phyloP scores from a whole-genome alignment of 768 basidiomycete genomes.

The Melanogaster broomeanus region DNA sequence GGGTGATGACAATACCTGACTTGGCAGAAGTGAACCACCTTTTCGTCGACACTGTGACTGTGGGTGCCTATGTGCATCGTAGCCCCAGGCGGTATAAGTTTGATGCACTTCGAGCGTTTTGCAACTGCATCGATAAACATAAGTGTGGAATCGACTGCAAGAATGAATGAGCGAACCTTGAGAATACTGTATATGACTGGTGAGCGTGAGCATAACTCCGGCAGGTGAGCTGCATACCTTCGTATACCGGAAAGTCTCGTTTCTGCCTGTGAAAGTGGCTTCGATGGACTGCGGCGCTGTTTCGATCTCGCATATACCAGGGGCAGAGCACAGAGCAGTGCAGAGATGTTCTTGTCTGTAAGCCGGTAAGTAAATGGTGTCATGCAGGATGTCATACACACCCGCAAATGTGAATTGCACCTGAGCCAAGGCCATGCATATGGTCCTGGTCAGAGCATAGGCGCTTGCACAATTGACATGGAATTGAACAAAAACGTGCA shows the following conservation, averaged over 20 bases:
- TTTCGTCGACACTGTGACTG: constrained; percentile 44
- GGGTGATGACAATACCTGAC: constrained; percentile 32
- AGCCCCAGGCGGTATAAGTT: constrained; percentile 44
- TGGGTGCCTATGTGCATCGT: constrained; percentile 49
- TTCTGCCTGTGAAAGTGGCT: constrained; percentile 59
- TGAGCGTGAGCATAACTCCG: not conserved
- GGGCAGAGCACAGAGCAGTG: constrained; percentile 38
- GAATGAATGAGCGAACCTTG: constrained; percentile 41
- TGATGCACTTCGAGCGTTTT: constrained; percentile 51
- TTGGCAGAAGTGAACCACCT: constrained; percentile 58
- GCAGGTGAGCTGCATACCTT: constrained; percentile 41
- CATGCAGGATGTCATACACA: constrained; percentile 17
- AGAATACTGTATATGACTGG: constrained; percentile 42
- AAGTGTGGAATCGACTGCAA: not conserved
- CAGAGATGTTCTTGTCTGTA: constrained; percentile 56
- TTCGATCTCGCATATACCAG: constrained; percentile 60
- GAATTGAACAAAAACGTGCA: constrained; percentile 50
- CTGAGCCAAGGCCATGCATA: constrained; percentile 48
- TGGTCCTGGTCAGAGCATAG: constrained; percentile 50
- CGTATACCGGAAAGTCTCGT: constrained; percentile 65
- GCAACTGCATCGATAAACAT: constrained; percentile 35
- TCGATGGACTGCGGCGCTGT: constrained; percentile 59
- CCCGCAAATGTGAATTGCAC: constrained; percentile 59
- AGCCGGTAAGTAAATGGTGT: not conserved
- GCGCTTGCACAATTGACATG: constrained; percentile 56